Conservation (phyloP, 306 rosid genomes). For the Fragaria iinumae region DNA sequence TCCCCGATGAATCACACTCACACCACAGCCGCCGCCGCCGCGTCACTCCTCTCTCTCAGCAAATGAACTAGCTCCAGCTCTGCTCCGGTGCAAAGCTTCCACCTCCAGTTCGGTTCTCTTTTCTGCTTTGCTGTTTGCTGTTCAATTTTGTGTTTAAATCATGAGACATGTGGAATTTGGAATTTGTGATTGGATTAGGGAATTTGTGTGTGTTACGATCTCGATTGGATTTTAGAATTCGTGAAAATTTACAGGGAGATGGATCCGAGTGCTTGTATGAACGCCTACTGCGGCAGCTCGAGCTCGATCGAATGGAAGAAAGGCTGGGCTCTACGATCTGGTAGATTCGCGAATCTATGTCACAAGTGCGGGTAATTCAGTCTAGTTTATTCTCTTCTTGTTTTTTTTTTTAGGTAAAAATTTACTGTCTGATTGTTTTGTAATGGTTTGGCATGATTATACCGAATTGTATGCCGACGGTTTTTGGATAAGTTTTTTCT, state of each 20-base stretch:
- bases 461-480: conserved; percentile 17
- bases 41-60: not conserved
- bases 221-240: conserved; percentile 20
- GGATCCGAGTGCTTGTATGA: conserved; percentile 76
- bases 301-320: conserved; percentile 73
- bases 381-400: not conserved
- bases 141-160: conserved; percentile 20
- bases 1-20: conserved; percentile 16
- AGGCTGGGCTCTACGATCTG: conserved; percentile 97
- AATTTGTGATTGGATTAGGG: conserved; percentile 38
- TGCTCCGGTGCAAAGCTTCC: not conserved
- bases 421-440: not conserved
- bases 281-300: conserved; percentile 59
- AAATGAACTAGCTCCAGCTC: conserved; percentile 14
- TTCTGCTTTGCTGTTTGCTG: conserved; percentile 5
- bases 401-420: not conserved
- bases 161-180: not conserved
- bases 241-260: conserved; percentile 44
- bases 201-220: conserved; percentile 13
- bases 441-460: conserved; percentile 15
- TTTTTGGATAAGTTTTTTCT: conserved; percentile 15
- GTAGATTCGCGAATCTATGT: conserved; percentile 83
- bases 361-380: conserved; percentile 84
- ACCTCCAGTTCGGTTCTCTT: conserved; percentile 20
- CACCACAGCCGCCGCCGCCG: conserved; percentile 2